Base-by-base conservation (phyloP, 2,329 filamentous ascomycete species). In the Calycina herbarum region DNA sequence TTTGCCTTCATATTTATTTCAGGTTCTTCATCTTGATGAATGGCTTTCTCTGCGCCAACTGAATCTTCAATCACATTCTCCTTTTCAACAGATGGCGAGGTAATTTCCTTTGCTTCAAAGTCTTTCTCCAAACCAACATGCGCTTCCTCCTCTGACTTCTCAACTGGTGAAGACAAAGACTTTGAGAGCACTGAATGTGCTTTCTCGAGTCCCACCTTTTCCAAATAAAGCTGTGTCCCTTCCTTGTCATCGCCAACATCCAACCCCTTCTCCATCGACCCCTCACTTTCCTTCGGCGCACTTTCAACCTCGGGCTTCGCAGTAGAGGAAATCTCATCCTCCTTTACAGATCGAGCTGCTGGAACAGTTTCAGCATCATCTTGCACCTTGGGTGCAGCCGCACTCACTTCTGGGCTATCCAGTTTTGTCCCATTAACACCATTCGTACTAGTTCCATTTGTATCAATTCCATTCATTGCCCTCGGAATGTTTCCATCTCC, bases 331-430 rank as follows among this genome's bases (percentile, higher is more conserved):
- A 24, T 5, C 11, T 54, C 48, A 13, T 54, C 48, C n/a, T 54
- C 56, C 17, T 38, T 58, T 29, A 58, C 29, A 58, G 29, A 8
- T 58, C 33, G 29, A 31, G 33, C 33, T 38, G 56, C 8, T 58
- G 56, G 29, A 3, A n/a, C 29, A 33, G 15, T 17, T 38, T 58
- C 56, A 58, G 56, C 56, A 33, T 58, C 15, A 38, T 58, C 17
- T 58, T 58, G 29, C 29, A 33, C 56, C 56, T 33, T 35, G 33
- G 29, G 56, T 58, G 29, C 56, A 33, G 56, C 56, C 33, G 56
- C 29, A 58, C 56, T 58, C 56, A 58, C 56, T 58, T 58, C 20
- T 33, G 29, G 24, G 15, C 29, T 58, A 31, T 58, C 56, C 15
- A 38, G 20, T 57, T 38, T 33, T 8, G 27, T 29, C 11, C 5